A percentile compares a stretch with the other conserved stretches of the same genome.
Evolutionary conservation across 441 rosid genomes (phyloP).

Genomic region (Biscutella laevigata): DNA sequence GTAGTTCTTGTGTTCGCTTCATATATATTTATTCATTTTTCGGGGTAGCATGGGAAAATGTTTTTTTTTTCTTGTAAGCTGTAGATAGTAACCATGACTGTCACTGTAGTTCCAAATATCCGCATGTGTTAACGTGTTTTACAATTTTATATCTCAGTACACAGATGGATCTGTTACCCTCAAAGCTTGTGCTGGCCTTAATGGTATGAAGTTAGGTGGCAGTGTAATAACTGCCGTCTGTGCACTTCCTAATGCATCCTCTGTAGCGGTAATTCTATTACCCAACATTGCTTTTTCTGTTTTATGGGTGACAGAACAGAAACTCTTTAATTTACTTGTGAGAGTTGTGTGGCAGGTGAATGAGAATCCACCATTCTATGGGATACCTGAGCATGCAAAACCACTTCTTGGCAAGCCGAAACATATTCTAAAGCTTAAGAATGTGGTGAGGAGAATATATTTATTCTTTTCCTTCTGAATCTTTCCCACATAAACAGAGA

Average conservation of each 20-base stretch:
- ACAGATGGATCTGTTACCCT: constrained; percentile 56
- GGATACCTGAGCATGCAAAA: constrained; percentile 64
- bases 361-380: constrained; percentile 38
- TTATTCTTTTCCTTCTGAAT: not conserved
- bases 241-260: constrained; percentile 42
- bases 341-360: constrained; percentile 42
- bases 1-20: not conserved
- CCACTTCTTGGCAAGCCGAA: constrained; percentile 78
- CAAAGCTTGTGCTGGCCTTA: constrained; percentile 83
- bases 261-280: constrained; percentile 35
- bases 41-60: constrained; percentile 1
- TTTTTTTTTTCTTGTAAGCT: not conserved
- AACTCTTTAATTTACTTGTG: constrained; percentile 8
- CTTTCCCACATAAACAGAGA: not conserved
- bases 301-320: constrained; percentile 8
- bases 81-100: not conserved
- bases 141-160: constrained; percentile 38
- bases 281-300: constrained; percentile 5
- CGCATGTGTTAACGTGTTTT: not conserved
- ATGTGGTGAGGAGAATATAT: constrained; percentile 47
- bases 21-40: constrained; percentile 1
- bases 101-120: not conserved
- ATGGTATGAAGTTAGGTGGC: constrained; percentile 92
- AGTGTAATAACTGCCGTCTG: constrained; percentile 67
- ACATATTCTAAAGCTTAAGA: constrained; percentile 62